Base-by-base conservation (phyloP, 148 eudicot genomes). In the Polygonum maritimum region DNA sequence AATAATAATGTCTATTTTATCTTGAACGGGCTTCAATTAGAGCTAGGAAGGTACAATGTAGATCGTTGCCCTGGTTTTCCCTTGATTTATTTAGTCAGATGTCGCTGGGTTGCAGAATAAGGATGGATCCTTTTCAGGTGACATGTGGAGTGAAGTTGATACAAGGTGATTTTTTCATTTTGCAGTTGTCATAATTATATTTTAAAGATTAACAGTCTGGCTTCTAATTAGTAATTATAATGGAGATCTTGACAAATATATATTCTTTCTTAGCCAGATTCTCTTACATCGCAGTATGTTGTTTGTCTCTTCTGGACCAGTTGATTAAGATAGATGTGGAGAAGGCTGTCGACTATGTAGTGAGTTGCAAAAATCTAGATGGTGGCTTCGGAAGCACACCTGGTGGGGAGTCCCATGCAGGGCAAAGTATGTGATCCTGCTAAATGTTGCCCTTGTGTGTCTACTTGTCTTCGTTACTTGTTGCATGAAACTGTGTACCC, bases 121-220 rank as follows among this genome's bases (percentile, higher is more conserved):
- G 83, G 97, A 95, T 85, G 98, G 98, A 57, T 95, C 98, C 36
- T 90, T 95, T 82, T 82, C 96, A 49, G 98, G 98, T 72, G 98
- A 95, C 82, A 88, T 89, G 18, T 95, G 98, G 98, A 97, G 97
- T 77, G 98, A 95, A 85, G 80, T 90, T 77, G 98, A 95, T 82
- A 89, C 97, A 70, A 82, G 97, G 98, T 91, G 70, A n/a, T n/a
- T 81, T 70, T 26, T 57, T 33, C 51, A 48, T 69, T 67, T 65
- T 80, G 35, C 35, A 11, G 16, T 21, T 71, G 47, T n/a, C 39
- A 14, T 75, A n/a, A n/a, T n/a, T n/a, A n/a, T 62, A 18, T 7
- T 12, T 13, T 49, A 33, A 39, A 3, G 76, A 10, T 65, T 47
- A 21, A 4, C 12, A 26, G 1, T 52, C 8, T 45, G 5, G 48